These are phyloP conservation scores for Candida broadrunensis DNA, from an alignment of 805 yeast genomes.

Conservation along the genomic window DNA sequence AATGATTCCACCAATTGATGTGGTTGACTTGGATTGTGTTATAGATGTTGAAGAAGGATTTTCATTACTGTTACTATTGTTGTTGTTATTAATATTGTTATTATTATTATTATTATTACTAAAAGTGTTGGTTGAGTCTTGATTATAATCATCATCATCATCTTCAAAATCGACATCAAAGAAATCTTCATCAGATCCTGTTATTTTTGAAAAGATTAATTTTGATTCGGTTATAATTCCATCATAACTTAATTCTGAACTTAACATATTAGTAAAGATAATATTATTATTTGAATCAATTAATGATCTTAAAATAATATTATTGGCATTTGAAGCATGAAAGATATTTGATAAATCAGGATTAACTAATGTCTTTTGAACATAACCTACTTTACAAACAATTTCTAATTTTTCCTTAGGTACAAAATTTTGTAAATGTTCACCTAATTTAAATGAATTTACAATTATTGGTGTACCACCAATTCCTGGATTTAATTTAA, in stretches of 20 bases:
- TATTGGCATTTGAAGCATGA: slow-evolving; percentile 25
- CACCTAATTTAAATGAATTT: slow-evolving; percentile 82
- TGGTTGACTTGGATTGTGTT: slow-evolving; percentile 3
- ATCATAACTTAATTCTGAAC: slow-evolving; percentile 85
- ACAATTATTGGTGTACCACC: slow-evolving; percentile 61
- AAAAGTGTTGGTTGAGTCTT: slow-evolving; percentile 2
- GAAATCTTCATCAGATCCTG: slow-evolving; percentile 94
- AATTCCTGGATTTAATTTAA: slow-evolving; percentile 17
- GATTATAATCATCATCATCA: slow-evolving; percentile 61
- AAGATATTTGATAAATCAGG: slow-evolving; percentile 39
- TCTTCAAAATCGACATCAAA: slow-evolving; percentile 96
- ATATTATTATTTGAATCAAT: slow-evolving; percentile 44
- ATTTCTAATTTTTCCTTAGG: slow-evolving; percentile 65
- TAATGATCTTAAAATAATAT: slow-evolving; percentile 19
- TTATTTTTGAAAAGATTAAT: slow-evolving; percentile 68
- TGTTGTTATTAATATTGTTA: neutral
- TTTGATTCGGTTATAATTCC: slow-evolving; percentile 84
- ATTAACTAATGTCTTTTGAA: slow-evolving; percentile 33
- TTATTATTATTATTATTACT: neutral
- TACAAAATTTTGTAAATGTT: slow-evolving; percentile 78
- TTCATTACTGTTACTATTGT: neutral
- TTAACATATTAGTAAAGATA: slow-evolving; percentile 60
- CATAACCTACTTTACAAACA: slow-evolving; percentile 39
- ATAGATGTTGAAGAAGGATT: neutral
- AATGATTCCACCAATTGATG: slow-evolving; percentile 13